Evolutionary conservation across 768 basidiomycete genomes (phyloP).

Genomic region (Tulasnella sp.): DNA sequence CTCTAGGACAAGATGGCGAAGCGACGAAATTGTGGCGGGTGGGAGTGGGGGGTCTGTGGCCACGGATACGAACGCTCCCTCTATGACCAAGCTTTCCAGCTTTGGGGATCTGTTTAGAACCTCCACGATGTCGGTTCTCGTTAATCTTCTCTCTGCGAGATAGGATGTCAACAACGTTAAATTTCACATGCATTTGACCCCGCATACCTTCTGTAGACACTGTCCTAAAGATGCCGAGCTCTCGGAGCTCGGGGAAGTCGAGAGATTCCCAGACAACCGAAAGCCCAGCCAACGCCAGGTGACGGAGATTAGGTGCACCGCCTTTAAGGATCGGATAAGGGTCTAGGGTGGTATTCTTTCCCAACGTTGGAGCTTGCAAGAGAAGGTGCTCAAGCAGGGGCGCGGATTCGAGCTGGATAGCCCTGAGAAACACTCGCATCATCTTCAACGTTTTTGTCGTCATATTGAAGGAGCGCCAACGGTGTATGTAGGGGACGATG

Average conservation of each 20-base stretch:
- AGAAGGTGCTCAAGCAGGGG: neutral
- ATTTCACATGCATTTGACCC: neutral
- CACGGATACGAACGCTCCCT: neutral
- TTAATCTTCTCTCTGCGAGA: neutral
- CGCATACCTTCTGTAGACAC: neutral
- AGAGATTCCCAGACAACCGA: neutral
- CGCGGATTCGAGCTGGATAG: neutral
- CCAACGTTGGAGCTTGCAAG: neutral
- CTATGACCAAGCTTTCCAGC: neutral
- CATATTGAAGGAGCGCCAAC: neutral
- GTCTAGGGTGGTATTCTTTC: neutral
- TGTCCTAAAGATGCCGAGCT: neutral
- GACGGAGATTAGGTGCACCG: neutral
- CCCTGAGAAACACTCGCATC: neutral
- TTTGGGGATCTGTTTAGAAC: neutral
- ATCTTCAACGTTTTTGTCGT: neutral
- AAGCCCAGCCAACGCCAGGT: neutral
- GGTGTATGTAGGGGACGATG: neutral
- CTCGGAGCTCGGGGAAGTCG: neutral
- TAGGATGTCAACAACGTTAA: neutral
- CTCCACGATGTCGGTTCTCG: neutral
- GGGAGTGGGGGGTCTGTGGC: neutral
- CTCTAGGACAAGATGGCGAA: neutral
- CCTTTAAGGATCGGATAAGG: neutral
- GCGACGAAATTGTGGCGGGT: neutral